Evolutionary conservation across 148 eudicot genomes (phyloP), one percentile per base, ranked within the genome.

Genomic region (Selenicereus undatus): DNA sequence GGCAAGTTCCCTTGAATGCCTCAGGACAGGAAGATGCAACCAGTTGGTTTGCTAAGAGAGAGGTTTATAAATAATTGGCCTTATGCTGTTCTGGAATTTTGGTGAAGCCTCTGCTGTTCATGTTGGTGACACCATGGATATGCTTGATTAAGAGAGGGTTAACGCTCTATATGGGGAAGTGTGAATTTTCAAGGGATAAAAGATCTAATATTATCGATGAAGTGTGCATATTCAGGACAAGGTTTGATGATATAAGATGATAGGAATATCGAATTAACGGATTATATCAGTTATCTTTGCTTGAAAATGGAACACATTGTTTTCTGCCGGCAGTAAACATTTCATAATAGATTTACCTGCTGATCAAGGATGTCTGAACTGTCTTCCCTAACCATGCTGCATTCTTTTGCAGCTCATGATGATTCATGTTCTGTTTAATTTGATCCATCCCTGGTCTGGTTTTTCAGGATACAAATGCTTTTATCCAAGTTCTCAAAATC

Each of bases 391-490:
- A 35, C 11, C 26, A 50, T 78, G 71, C 54, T n/a, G 43, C 21
- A 2, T 14, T 29, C 69, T 50, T 36, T 74, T 3, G 17, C 24
- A 20, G 66, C 64, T 76, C 71, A 27, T 51, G 72, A 32, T 64
- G 60, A 56, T 11, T 39, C 13, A 13, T 32, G 60, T 60, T 43
- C 30, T 6, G n/a, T 2, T 77, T 11, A 36, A 35, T 78, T 42
- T 69, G 17, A 48, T 45, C 65, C 29, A 30, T 20, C 60, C 27
- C 52, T 0, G 65, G 32, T 81, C 52, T 68, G 81, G 69, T 83
- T 60, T 77, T 82, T 78, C 88, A 93, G 97, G 89, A 78, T 92
- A 77, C 90, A 87, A 68, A 86, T 79, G 77, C 68, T 92, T 51
- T 78, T 87, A 8, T 87, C 92, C 42, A 90, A 88, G 80, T 77